A percentile compares a stretch with the other conserved stretches of the same genome.
Conservation (phyloP, 352 stramenopile genomes). For the Globisporangium paroecandrum region DNA sequence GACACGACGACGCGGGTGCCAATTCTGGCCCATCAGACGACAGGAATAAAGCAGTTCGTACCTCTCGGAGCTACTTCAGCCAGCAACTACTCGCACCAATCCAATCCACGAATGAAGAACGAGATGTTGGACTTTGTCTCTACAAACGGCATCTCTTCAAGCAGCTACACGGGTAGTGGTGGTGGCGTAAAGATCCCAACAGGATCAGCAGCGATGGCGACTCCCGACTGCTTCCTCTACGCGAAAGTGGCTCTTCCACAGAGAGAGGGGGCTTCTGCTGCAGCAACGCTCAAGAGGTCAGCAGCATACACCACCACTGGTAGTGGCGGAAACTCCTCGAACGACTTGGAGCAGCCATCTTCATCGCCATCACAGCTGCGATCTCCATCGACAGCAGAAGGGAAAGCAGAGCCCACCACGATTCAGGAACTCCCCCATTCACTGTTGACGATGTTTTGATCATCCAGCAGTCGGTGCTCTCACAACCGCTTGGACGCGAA, state of each 20-base stretch:
- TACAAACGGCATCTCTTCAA: not conserved
- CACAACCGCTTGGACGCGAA: slow-evolving; percentile 23
- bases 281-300: not conserved
- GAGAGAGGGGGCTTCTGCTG: slow-evolving; percentile 3
- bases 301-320: not conserved
- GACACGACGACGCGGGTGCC: not conserved
- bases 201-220: slow-evolving; percentile 13
- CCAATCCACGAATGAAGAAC: not conserved
- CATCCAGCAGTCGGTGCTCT: slow-evolving; percentile 32
- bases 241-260: slow-evolving; percentile 38
- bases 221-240: slow-evolving; percentile 43
- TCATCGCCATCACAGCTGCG: not conserved
- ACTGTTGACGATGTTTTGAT: slow-evolving; percentile 20
- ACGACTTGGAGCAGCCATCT: not conserved
- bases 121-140: slow-evolving; percentile 1
- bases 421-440: not conserved
- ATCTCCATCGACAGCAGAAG: not conserved
- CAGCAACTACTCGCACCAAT: not conserved
- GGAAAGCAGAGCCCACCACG: not conserved
- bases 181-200: slow-evolving; percentile 18
- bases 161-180: not conserved
- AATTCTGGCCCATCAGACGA: not conserved
- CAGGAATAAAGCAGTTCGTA: not conserved
- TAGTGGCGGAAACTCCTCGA: not conserved
- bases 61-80: not conserved